Evolutionary conservation across 2,329 filamentous ascomycete species (phyloP).

Genomic region (Ceratocystis cubensis): DNA sequence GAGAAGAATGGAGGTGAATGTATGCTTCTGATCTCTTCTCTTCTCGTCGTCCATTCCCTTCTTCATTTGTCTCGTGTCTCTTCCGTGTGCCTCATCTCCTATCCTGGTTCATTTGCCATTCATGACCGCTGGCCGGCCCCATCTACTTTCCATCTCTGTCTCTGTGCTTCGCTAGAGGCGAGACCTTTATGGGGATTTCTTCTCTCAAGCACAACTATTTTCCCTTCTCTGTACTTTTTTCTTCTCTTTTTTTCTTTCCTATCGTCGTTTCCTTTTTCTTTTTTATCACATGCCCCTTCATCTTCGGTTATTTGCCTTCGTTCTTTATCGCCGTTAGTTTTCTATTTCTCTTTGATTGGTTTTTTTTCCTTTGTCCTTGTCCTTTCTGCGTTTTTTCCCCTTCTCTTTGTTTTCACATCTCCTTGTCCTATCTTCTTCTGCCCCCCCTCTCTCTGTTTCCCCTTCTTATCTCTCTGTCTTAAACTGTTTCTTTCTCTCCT

Average conservation of each 20-base stretch:
- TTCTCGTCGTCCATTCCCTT: slow-evolving; percentile 25
- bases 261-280: slow-evolving; percentile 9
- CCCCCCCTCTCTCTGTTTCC: slow-evolving; percentile 10
- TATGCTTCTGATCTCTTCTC: background rate
- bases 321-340: background rate
- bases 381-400: background rate
- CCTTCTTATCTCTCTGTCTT: slow-evolving; percentile 19
- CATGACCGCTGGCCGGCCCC: background rate
- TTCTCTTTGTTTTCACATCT: slow-evolving; percentile 13
- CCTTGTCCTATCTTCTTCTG: slow-evolving; percentile 3
- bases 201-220: no score
- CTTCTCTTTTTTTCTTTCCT: slow-evolving; percentile 24
- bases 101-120: background rate
- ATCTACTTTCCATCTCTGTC: background rate
- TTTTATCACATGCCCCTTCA: background rate
- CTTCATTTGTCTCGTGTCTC: slow-evolving; percentile 25
- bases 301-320: background rate
- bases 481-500: slow-evolving; percentile 23
- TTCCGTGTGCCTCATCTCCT: slow-evolving; percentile 9
- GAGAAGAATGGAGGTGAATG: no score
- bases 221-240: slow-evolving; percentile 22
- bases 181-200: no score
- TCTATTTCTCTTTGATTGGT: slow-evolving; percentile 22
- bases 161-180: no score
- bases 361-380: background rate